Evolutionary conservation across 768 basidiomycete species (phyloP).

Genomic region (Termitomyces eurrhizus): DNA sequence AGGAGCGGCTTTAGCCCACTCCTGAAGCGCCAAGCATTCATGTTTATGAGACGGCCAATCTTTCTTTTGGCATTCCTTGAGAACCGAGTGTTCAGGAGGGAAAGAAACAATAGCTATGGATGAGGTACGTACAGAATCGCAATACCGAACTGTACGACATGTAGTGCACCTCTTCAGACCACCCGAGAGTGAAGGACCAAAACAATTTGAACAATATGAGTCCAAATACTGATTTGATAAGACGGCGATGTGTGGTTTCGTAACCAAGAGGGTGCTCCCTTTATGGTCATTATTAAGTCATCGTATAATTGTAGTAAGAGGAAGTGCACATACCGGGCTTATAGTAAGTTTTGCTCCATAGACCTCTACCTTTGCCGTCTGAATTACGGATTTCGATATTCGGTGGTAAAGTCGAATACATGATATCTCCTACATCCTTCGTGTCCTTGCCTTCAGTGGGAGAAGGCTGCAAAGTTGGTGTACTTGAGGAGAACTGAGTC

Average conservation of each 20-base stretch:
- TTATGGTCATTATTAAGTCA: background rate
- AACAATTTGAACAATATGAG: constrained; percentile 69
- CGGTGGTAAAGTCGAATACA: constrained; percentile 29
- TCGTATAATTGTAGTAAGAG: background rate
- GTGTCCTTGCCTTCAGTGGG: constrained; percentile 17
- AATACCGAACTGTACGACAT: constrained; percentile 74
- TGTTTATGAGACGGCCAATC: constrained; percentile 76
- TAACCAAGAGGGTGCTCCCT: constrained; percentile 54
- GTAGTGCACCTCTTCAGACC: constrained; percentile 67
- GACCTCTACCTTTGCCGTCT: constrained; percentile 36
- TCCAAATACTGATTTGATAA: constrained; percentile 62
- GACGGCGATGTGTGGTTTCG: constrained; percentile 57
- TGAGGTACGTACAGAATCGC: constrained; percentile 54
- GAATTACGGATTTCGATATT: constrained; percentile 36
- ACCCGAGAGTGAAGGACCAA: constrained; percentile 29
- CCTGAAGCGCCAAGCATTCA: constrained; percentile 71
- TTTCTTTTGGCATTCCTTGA: constrained; percentile 60
- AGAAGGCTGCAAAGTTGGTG: constrained; percentile 22
- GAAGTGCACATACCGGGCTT: constrained; percentile 31
- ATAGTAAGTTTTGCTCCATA: constrained; percentile 35
- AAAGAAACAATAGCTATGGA: background rate
- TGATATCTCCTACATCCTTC: background rate
- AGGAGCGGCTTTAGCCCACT: constrained; percentile 50
- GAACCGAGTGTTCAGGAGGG: background rate
- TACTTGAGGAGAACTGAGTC: constrained; percentile 17